A percentile compares a stretch with the other conserved stretches of the same genome.
Evolutionary conservation across 2,329 filamentous ascomycete species (phyloP).

Genomic region (Alternaria rosae): DNA sequence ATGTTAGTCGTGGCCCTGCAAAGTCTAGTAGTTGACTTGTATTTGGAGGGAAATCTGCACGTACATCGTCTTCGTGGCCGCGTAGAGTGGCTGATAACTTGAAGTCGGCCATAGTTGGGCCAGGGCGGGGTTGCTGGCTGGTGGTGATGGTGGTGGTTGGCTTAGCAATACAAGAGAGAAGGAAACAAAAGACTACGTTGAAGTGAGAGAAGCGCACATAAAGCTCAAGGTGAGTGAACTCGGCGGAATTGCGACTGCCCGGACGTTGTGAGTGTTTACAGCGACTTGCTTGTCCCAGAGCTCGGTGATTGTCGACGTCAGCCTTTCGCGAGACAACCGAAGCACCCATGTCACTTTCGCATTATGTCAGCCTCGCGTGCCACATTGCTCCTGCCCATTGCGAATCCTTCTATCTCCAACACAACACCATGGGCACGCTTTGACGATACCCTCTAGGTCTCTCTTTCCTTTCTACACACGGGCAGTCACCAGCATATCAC

Average conservation of each 20-base stretch:
- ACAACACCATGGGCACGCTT: neutral
- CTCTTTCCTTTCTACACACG: neutral
- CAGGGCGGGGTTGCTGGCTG: slow-evolving; percentile 33
- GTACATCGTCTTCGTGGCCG: slow-evolving; percentile 92
- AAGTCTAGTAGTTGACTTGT: too few species aligned
- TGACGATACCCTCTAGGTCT: neutral
- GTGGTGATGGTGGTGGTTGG: slow-evolving; percentile 2
- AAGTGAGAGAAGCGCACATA: slow-evolving; percentile 11
- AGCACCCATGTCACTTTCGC: slow-evolving; percentile 2
- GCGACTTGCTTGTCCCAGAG: neutral
- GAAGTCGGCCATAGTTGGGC: slow-evolving; percentile 74
- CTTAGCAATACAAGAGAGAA: slow-evolving; percentile 18
- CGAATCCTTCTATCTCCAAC: neutral
- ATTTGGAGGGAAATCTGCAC: neutral
- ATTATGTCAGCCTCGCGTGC: slow-evolving; percentile 10
- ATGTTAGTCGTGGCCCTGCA: neutral
- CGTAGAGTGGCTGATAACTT: slow-evolving; percentile 90
- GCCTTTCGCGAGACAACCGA: slow-evolving; percentile 12
- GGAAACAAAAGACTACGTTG: slow-evolving; percentile 11
- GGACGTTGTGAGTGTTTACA: neutral
- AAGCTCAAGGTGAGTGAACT: neutral
- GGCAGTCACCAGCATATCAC: neutral
- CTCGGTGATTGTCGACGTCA: slow-evolving; percentile 19
- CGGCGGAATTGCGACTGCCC: neutral
- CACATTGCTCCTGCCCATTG: neutral